Evolutionary conservation across 169 alveolate genomes (phyloP), one percentile per base, ranked within the genome.

Genomic region (Ichthyophthirius multifiliis): DNA sequence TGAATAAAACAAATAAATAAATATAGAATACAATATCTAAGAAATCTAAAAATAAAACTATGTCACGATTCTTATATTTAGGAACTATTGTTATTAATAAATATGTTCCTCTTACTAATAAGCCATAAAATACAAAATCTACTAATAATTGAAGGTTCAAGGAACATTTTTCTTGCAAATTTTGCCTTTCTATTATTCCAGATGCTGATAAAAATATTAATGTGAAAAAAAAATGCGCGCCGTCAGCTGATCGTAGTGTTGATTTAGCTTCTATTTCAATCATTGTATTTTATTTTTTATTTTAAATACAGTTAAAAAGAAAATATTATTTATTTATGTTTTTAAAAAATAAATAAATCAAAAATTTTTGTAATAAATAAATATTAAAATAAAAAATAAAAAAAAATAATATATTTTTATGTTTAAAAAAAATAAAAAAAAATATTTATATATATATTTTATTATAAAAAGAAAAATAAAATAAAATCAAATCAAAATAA

Each of bases 211-310:
- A 20, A 45, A 76, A 76, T 32, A 76, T 76, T 20, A 76, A 18
- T 5, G 76, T 41, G 13, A 47, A 76, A 35, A 76, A 76, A 18
- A 76, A 47, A 41, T 76, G 83, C 37, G 83, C 83, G 23, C 83
- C 83, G 23, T 76, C 76, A 55, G 75, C 23, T 16, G 76, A 65
- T 63, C 65, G 48, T 62, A 76, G 37, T 63, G 48, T 15, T 23
- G 37, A 55, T 43, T 76, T 76, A 23, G 76, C 83, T 18, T 62
- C 83, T 30, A 62, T 76, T 62, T 76, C 76, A 41, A 55, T 10
- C 76, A 76, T 76, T 62, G 37, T 45, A 5, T 6, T 4, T 4
- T 45, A 41, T 41, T 41, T 41, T 45, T 45, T 45, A 6, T 6
- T 45, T 45, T 6, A n/a, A n/a, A n/a, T 45, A 5, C 16, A 45